Evolutionary conservation across 805 yeast genomes (phyloP), one percentile per base, ranked within the genome.

Genomic region (Wickerhamomyces rabaulensis): DNA sequence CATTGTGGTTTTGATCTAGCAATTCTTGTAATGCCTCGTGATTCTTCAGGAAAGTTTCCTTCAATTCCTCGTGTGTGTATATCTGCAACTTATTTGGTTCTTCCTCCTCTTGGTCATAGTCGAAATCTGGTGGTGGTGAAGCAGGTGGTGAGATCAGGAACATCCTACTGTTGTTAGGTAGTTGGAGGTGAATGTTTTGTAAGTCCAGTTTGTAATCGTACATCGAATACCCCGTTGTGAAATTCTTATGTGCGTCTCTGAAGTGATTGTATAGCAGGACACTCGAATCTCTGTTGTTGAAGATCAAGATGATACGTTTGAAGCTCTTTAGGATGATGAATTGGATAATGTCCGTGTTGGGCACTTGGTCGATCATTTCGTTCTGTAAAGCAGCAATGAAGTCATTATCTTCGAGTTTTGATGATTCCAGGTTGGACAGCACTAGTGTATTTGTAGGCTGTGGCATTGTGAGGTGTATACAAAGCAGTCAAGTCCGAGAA

Each of bases 61-160:
- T 50, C 1, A 60, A 20, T 19, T 60, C 63, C 23, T 60, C 58
- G 26, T 51, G 56, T 8, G 61, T 60, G 38, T 57, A 57, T 17
- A 57, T 58, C 46, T 58, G 63, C 21, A 50, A 48, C 39, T 54
- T 60, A 25, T 56, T 59, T 3, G 75, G 75, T 3, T 61, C 62
- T 25, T 66, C 74, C 47, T 70, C 75, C 22, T 61, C 60, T 36
- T 55, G 57, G 13, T 66, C 57, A 48, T 62, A 70, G 45, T 69
- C 67, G 46, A 70, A 70, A 20, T 56, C 74, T 4, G 68, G 64
- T 3, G 74, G 73, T 8, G 75, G 75, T 0, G 74, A 68, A 4
- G 68, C 67, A 6, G 74, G 73, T 7, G 75, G 75, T 0, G 74
- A 68, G 6, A 70, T 64, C 39, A 70, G 48, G 50, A 70, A 70